These are phyloP conservation scores for Macrolepiota fuliginosa DNA, from an alignment of 768 basidiomycete species.

Conservation along the genomic window DNA sequence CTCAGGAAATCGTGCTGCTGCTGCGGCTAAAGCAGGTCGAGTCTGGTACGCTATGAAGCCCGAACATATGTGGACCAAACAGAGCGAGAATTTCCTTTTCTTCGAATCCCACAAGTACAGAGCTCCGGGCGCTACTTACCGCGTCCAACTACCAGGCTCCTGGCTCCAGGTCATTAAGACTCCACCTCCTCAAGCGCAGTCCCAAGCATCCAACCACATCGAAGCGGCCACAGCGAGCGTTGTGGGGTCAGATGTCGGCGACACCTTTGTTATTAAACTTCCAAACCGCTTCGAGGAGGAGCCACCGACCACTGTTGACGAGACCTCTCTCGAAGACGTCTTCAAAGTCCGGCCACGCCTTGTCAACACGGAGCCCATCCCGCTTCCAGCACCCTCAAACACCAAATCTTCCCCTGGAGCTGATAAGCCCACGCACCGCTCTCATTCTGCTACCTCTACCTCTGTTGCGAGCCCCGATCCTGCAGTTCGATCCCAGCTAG, in stretches of 20 bases:
- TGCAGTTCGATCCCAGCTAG: slow-evolving; percentile 34
- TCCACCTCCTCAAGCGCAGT: slow-evolving; percentile 19
- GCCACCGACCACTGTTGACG: slow-evolving; percentile 21
- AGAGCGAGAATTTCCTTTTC: slow-evolving; percentile 73
- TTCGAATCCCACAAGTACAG: slow-evolving; percentile 61
- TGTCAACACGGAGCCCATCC: slow-evolving; percentile 34
- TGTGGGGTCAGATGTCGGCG: slow-evolving; percentile 36
- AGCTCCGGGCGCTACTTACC: slow-evolving; percentile 50
- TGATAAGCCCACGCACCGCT: slow-evolving; percentile 4
- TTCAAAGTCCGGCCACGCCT: slow-evolving; percentile 56
- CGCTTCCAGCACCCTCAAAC: slow-evolving; percentile 23
- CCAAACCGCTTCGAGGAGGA: slow-evolving; percentile 42
- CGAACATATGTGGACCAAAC: slow-evolving; percentile 82
- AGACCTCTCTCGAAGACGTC: slow-evolving; percentile 46
- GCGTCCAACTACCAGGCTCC: slow-evolving; percentile 62
- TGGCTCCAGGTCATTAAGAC: slow-evolving; percentile 42
- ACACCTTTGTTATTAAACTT: slow-evolving; percentile 51
- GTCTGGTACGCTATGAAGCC: slow-evolving; percentile 76
- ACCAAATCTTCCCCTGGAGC: slow-evolving; percentile 16
- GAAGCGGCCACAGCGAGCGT: slow-evolving; percentile 19
- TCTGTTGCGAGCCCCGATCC: slow-evolving; percentile 23
- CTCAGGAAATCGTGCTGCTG: slow-evolving; percentile 14
- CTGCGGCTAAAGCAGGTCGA: slow-evolving; percentile 36
- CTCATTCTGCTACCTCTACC: slow-evolving; percentile 1
- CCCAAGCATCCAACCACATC: slow-evolving; percentile 16